Evolutionary conservation across 2,329 filamentous ascomycete species (phyloP).

Genomic region (Neopestalotiopsis sp.): DNA sequence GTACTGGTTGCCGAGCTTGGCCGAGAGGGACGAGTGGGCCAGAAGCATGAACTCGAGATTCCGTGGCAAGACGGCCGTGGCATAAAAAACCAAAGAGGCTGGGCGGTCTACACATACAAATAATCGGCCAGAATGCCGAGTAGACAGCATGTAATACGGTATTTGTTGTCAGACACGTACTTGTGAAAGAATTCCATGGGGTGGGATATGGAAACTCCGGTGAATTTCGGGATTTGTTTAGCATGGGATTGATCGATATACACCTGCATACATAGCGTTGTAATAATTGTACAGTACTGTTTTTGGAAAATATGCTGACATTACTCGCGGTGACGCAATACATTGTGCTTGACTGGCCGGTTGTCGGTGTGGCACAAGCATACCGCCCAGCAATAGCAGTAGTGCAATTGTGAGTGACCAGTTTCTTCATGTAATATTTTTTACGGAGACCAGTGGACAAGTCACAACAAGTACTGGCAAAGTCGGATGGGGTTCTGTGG

Average conservation of each 20-base stretch:
- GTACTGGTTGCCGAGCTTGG: slow-evolving; percentile 81
- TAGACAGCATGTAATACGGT: background rate
- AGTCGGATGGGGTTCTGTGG: background rate
- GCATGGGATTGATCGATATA: background rate
- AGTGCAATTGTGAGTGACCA: background rate
- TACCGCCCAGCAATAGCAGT: background rate
- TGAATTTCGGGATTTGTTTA: slow-evolving; percentile 2
- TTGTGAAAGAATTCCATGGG: background rate
- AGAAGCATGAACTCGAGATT: slow-evolving; percentile 65
- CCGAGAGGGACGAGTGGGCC: slow-evolving; percentile 71
- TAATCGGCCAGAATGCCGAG: background rate
- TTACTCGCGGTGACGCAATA: background rate
- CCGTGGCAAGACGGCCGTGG: slow-evolving; percentile 31
- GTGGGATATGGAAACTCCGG: background rate
- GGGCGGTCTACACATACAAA: background rate
- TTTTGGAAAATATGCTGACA: slow-evolving; percentile 1
- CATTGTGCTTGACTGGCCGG: background rate
- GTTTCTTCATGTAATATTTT: background rate
- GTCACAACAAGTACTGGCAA: background rate
- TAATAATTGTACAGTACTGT: background rate
- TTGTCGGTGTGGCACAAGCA: background rate
- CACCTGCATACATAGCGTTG: background rate
- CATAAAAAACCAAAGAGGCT: background rate
- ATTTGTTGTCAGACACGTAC: background rate
- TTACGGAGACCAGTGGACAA: background rate